These are phyloP conservation scores for Calonectria multiphialidica DNA, from an alignment of 2,329 filamentous ascomycete species.

Conservation along the genomic window DNA sequence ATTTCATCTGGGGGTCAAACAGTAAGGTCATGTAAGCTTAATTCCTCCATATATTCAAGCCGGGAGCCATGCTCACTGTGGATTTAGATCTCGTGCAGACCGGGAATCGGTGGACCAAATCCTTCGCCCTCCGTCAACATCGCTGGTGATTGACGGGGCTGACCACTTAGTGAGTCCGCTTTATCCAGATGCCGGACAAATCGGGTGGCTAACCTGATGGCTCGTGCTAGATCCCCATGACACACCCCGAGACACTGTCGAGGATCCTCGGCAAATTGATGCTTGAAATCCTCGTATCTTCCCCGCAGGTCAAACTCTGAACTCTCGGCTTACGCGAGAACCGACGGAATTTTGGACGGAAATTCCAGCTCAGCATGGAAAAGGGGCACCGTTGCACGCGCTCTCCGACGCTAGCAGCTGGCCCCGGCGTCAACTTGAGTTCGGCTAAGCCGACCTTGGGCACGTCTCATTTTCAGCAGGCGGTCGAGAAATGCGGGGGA, in stretches of 20 bases:
- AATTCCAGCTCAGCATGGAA: neutral
- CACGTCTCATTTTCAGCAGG: neutral
- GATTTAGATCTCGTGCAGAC: constrained; percentile 3
- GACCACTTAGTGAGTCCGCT: constrained; percentile 7
- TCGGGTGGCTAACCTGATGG: neutral
- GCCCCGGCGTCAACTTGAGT: neutral
- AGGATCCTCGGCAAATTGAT: neutral
- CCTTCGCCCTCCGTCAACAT: neutral
- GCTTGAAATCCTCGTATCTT: neutral
- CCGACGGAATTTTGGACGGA: neutral
- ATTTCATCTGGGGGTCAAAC: constrained; percentile 15
- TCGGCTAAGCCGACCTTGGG: neutral
- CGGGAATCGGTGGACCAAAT: constrained; percentile 8
- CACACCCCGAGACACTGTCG: constrained; percentile 1
- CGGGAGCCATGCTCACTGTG: neutral
- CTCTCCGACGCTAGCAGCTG: neutral
- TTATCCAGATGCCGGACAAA: neutral
- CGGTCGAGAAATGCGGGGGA: constrained; percentile 2
- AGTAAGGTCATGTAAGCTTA: constrained; percentile 14
- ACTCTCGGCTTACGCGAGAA: neutral
- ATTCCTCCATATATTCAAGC: neutral
- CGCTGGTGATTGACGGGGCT: constrained; percentile 13
- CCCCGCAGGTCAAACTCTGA: neutral
- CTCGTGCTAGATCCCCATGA: constrained; percentile 10
- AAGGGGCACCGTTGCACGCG: neutral